Base-by-base conservation (phyloP, 148 eudicot species). In the Camellia sinensis region DNA sequence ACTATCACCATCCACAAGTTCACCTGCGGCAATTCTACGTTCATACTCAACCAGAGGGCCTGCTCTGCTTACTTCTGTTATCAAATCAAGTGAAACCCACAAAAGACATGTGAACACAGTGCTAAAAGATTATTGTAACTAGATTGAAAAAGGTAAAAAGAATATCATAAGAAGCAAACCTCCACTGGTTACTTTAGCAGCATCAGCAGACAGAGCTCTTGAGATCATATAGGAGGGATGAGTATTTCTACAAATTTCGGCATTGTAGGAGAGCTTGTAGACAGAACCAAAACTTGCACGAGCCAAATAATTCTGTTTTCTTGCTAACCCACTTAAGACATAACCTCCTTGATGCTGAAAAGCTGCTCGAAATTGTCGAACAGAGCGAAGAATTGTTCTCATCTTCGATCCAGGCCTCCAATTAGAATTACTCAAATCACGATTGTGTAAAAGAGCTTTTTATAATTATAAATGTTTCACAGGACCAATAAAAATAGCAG, bases 1-100 rank as follows among this genome's bases (percentile, higher is more conserved):
- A 68, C 75, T 73, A 87, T 96, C 99, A 79, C 98, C 99, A 84
- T 90, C 97, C 78, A 86, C 76, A 67, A 96, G 95, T 78, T 96
- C 95, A 75, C 99, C 97, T n/a, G 89, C 89, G 43, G 89, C 89
- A 60, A 96, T 88, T 88, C 99, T 90, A 46, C 91, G 90, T 75
- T 91, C 93, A 74, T 95, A 96, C 84, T 94, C 99, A 67, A 90
- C 89, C 18, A 92, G 83, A 78, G 99, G 99, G 19, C 99, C 98
- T 67, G 85, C 89, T 79, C 86, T 86, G 46, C 57, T 80, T 29
- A 80, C 78, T 50, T 84, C 93, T 87, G 85, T 60, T 44, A 74
- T 54, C 71, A 50, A 78, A 79, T 62, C 79, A 86, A 64, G 85
- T 41, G 60, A 79, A 57, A 68, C 69, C 71, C 71, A 21, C 54